Percentiles rank a stretch among this genome's conserved stretches.
These are phyloP conservation scores for Fusarium beomiforme DNA, from an alignment of 2,329 filamentous ascomycete genomes.

Conservation along the genomic window DNA sequence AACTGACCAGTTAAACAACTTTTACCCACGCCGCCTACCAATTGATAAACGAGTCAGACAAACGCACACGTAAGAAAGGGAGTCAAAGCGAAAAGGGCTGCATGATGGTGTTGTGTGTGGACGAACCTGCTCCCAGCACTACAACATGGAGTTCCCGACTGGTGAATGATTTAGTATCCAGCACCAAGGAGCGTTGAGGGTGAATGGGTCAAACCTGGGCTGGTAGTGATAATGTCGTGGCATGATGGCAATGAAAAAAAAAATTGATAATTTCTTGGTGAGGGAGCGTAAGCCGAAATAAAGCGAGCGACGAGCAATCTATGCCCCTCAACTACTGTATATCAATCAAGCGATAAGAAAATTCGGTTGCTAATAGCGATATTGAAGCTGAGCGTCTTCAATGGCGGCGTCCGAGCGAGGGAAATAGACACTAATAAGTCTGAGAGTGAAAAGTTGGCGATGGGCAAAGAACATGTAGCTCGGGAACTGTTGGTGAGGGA, in stretches of 20 bases:
- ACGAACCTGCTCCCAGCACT: slow-evolving; percentile 80
- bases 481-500: slow-evolving; percentile 15
- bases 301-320: slow-evolving; percentile 5
- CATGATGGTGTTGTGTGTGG: slow-evolving; percentile 17
- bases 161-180: slow-evolving; percentile 32
- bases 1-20: slow-evolving; percentile 86
- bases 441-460: slow-evolving; percentile 13
- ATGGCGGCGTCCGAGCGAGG: slow-evolving; percentile 8
- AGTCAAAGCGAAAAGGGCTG: not conserved
- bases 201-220: slow-evolving; percentile 36
- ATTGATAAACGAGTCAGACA: slow-evolving; percentile 45
- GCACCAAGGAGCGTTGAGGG: not conserved
- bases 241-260: slow-evolving; percentile 35
- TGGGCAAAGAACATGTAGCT: slow-evolving; percentile 12
- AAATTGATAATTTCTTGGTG: slow-evolving; percentile 5
- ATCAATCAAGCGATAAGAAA: slow-evolving; percentile 25
- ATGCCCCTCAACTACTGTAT: not conserved
- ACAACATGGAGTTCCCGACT: slow-evolving; percentile 86
- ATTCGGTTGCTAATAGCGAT: slow-evolving; percentile 3
- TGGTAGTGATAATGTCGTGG: slow-evolving; percentile 44
- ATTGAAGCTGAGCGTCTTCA: not conserved
- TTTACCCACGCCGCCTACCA: slow-evolving; percentile 85
- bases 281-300: slow-evolving; percentile 9
- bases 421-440: slow-evolving; percentile 16
- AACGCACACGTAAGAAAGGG: slow-evolving; percentile 16